Base-by-base conservation (phyloP, 2,329 filamentous ascomycete genomes). In the Microcyclospora tardicrescens region DNA sequence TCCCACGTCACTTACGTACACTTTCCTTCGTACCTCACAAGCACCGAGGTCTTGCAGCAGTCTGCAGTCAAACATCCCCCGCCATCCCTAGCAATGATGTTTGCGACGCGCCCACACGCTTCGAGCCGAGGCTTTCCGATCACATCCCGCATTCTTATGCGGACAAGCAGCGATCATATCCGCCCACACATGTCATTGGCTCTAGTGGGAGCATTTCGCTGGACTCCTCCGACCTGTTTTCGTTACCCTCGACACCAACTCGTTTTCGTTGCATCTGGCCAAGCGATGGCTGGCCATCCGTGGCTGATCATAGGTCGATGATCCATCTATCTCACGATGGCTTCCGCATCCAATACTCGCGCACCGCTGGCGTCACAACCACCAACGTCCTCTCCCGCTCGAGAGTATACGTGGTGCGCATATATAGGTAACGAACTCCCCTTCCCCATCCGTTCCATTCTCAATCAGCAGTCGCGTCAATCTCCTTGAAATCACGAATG, bases 221-320 rank as follows among this genome's bases (percentile, higher is more conserved):
- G 10, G 15, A 19, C 34, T 15, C 11, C 33, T 33, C 39, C 39
- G 39, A 37, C 39, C 9, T 37, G 35, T 41, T 41, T 34, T 41
- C 39, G 39, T 37, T n/a, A 13, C 31, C 13, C 24, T 31, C 16
- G 19, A 24, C 19, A 24, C 4, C 19, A 24, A 24, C 8, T 24
- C 19, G 19, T 24, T 24, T 24, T 24, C 19, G 19, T 24, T 24
- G 19, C 19, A 24, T 24, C 19, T 24, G 19, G 19, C 19, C 19
- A 24, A 24, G 19, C 5, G 19, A 38, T 35, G 14, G 14, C 30
- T 41, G 41, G 41, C 19, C 4, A 43, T 37, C 28, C 41, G 36
- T 12, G 41, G 41, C 14, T n/a, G 30, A n/a, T 32, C 12, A 32
- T 32, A 32, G 30, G 30, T 32, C 14, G 12, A 32, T 32, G 30